Base-by-base conservation (phyloP, 129 eudicot genomes). In the Pulicaria dysenterica region DNA sequence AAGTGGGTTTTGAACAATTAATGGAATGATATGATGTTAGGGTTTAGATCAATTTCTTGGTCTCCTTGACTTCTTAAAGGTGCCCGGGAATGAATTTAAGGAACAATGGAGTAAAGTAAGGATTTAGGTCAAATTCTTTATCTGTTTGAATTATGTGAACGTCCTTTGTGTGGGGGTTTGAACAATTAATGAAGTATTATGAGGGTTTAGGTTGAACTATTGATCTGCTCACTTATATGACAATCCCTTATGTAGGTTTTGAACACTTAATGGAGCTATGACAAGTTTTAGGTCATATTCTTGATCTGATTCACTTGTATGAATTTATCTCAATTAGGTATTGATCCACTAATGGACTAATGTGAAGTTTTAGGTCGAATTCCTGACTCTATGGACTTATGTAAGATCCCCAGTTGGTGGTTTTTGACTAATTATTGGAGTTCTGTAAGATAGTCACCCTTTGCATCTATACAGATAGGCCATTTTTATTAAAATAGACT, bases 1-100 rank as follows among this genome's bases (percentile, higher is more conserved):
- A 65, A 54, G 38, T 65, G 64, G 80, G 67, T 37, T 12, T 77
- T 77, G 81, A 31, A 16, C 14, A 15, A 38, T 60, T 53, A 53
- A 39, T 54, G 48, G 38, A 55, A 31, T 72, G 72, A 41, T 12
- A 15, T 55, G 56, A 56, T 75, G 80, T 63, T 2, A 58, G 69
- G 39, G 46, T 73, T 58, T 45, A 36, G 69, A 64, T 64, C n/a
- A 12, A 64, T 6, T 49, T 49, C 46, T 73, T 60, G 15, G 10
- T 46, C 24, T 42, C 66, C 31, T 56, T 31, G 67, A 12, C 31
- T 24, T 24, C 31, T 24, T 24, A 24, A 24, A 24, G 31, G 2
- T 24, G 31, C 31, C 31, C 31, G 1, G 31, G 31, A 24, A 2
- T 24, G 31, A 24, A 24, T 24, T 24, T 1, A 24, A 24, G 31